Percentiles rank a stretch among this genome's conserved stretches.
phyloP scores from a whole-genome alignment of 2,329 filamentous ascomycete genomes.

The Madurella fahalii region DNA sequence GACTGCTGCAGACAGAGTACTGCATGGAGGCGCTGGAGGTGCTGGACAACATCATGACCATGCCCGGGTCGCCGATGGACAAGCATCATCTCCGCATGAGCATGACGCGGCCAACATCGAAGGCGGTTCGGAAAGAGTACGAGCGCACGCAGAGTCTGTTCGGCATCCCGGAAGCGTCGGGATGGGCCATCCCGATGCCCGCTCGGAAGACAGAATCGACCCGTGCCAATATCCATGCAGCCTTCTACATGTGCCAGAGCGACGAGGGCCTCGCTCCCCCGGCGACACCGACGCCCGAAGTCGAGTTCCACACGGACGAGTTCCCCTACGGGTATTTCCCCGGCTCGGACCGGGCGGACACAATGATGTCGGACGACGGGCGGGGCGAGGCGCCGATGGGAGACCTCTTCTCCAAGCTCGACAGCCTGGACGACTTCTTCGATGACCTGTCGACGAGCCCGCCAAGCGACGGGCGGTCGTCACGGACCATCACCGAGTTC shows the following conservation, averaged over 20 bases:
- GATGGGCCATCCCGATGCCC: constrained; percentile 93
- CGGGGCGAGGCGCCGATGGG: constrained; percentile 70
- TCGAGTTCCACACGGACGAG: constrained; percentile 91
- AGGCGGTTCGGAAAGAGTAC: constrained; percentile 86
- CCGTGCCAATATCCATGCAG: constrained; percentile 87
- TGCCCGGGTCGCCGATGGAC: constrained; percentile 88
- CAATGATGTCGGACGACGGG: constrained; percentile 85
- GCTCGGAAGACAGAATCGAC: constrained; percentile 85
- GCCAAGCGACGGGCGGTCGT: constrained; percentile 58
- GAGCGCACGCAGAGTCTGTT: constrained; percentile 92
- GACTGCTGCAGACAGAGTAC: constrained; percentile 86
- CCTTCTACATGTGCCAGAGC: constrained; percentile 88
- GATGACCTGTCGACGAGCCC: constrained; percentile 62
- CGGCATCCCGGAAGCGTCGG: constrained; percentile 90
- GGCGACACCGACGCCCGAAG: constrained; percentile 70
- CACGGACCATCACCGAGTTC: constrained; percentile 61
- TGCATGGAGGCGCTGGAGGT: constrained; percentile 90
- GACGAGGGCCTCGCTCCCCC: constrained; percentile 55
- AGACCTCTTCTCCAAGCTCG: constrained; percentile 76
- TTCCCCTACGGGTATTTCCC: constrained; percentile 78
- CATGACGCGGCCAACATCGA: constrained; percentile 86
- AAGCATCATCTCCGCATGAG: constrained; percentile 96
- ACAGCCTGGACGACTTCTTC: constrained; percentile 79
- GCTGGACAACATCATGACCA: constrained; percentile 90
- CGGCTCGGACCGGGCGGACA: constrained; percentile 69